Percentiles rank a stretch among this genome's conserved stretches.
Evolutionary conservation across 345 rosid species (phyloP).

Genomic region (Salix caprea): DNA sequence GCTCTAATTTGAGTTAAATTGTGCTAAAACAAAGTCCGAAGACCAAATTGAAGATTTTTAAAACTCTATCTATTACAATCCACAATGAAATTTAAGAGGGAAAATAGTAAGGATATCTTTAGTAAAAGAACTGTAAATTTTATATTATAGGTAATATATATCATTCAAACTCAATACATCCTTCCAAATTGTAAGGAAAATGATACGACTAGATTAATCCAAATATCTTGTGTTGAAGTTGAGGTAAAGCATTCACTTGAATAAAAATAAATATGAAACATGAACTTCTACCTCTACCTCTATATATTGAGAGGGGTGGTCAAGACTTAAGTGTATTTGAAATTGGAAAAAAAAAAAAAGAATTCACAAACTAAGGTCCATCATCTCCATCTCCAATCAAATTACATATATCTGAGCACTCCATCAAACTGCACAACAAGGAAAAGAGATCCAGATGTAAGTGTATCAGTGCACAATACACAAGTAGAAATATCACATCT

Average conservation of each 20-base stretch:
- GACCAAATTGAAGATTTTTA: too few species aligned
- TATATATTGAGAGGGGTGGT: not conserved
- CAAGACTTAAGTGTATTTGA: not conserved
- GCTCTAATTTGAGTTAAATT: too few species aligned
- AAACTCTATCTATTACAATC: too few species aligned
- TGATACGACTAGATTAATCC: not conserved
- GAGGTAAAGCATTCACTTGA: not conserved
- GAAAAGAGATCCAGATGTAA: too few species aligned
- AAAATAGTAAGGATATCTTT: too few species aligned
- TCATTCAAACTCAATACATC: not conserved
- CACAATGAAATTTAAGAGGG: too few species aligned
- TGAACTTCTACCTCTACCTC: not conserved
- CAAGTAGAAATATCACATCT: too few species aligned
- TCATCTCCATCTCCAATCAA: slow-evolving; percentile 71
- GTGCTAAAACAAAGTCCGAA: too few species aligned
- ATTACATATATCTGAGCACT: slow-evolving; percentile 87
- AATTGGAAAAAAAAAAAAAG: too few species aligned
- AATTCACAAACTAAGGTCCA: slow-evolving; percentile 45
- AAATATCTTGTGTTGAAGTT: not conserved
- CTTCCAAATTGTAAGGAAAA: not conserved
- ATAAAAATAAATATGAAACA: not conserved
- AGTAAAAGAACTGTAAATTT: too few species aligned
- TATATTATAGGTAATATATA: too few species aligned
- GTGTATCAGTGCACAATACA: too few species aligned
- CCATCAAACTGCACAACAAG: slow-evolving; percentile 62